A percentile compares a stretch with the other conserved stretches of the same genome.
These are phyloP conservation scores for Fusarium neocosmosporiellum DNA, from an alignment of 2,329 filamentous ascomycete species.

Conservation along the genomic window DNA sequence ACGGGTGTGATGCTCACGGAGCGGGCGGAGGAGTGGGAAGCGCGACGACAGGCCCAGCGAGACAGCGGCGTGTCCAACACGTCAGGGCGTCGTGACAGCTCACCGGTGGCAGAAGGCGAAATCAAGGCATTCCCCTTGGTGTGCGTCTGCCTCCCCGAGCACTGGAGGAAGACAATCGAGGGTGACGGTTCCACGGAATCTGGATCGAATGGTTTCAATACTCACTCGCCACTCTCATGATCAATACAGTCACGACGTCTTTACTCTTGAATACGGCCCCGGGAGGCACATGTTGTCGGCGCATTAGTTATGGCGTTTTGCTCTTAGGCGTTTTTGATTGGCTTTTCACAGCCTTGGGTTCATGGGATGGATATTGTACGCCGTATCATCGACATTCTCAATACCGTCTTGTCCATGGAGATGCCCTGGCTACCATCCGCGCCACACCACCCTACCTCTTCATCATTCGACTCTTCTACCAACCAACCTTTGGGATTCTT, in stretches of 20 bases:
- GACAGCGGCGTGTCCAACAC: conserved; percentile 94
- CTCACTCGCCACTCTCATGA: conserved; percentile 44
- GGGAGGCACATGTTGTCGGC: conserved; percentile 34
- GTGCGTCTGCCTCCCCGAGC: conserved; percentile 93
- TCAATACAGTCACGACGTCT: conserved; percentile 38
- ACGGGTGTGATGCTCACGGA: conserved; percentile 88
- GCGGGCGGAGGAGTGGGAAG: conserved; percentile 89
- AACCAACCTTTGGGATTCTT: conserved; percentile 20
- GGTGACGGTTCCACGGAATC: conserved; percentile 80
- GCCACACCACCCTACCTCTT: conserved; percentile 7
- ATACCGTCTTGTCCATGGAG: conserved; percentile 3
- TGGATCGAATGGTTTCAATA: conserved; percentile 57
- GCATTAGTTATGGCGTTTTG: conserved; percentile 55
- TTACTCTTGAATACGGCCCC: conserved; percentile 42
- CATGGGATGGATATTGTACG: conserved; percentile 17
- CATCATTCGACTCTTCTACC: conserved; percentile 19
- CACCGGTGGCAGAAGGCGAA: conserved; percentile 76
- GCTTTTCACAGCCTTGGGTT: conserved; percentile 18
- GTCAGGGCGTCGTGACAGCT: conserved; percentile 70
- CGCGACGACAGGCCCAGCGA: conserved; percentile 78
- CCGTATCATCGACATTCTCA: conserved; percentile 13
- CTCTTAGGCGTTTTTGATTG: conserved; percentile 38
- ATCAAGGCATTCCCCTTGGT: conserved; percentile 98
- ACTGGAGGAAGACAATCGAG: conserved; percentile 97
- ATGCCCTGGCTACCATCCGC: conserved; percentile 6